Conservation (phyloP, 306 rosid genomes). For the Adenanthera pavonina region DNA sequence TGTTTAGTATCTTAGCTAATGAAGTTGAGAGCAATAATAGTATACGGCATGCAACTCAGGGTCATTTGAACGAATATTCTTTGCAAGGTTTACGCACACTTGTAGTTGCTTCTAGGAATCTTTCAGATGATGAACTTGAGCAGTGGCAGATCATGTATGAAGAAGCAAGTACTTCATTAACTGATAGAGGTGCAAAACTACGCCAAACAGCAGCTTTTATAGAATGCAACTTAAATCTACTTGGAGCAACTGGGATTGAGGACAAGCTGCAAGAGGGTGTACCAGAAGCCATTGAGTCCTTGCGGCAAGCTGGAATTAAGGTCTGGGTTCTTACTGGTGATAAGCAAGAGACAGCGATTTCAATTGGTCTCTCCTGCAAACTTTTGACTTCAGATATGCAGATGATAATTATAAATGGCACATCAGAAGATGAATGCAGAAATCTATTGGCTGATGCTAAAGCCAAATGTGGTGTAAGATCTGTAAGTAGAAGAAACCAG, state of each 20-base stretch:
- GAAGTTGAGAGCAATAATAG: slow-evolving; percentile 47
- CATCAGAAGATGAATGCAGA: slow-evolving; percentile 73
- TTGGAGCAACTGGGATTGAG: slow-evolving; percentile 96
- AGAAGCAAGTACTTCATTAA: slow-evolving; percentile 91
- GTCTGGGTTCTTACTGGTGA: slow-evolving; percentile 99
- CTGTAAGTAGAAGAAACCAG: slow-evolving; percentile 40
- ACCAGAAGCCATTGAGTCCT: slow-evolving; percentile 89
- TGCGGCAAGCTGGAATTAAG: slow-evolving; percentile 97
- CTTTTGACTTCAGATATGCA: slow-evolving; percentile 82
- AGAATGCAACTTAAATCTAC: slow-evolving; percentile 78
- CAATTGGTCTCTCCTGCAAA: slow-evolving; percentile 92
- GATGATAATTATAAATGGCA: slow-evolving; percentile 80
- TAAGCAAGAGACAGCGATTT: slow-evolving; percentile 98
- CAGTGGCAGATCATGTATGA: slow-evolving; percentile 84
- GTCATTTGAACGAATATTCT: slow-evolving; percentile 83
- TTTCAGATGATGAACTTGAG: slow-evolving; percentile 75
- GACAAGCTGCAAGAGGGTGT: slow-evolving; percentile 98
- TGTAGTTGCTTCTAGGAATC: slow-evolving; percentile 83
- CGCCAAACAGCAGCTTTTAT: slow-evolving; percentile 82
- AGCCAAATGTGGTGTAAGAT: slow-evolving; percentile 65
- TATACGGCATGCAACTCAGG: slow-evolving; percentile 56
- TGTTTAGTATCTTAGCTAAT: slow-evolving; percentile 69
- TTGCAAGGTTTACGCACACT: slow-evolving; percentile 89
- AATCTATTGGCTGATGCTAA: slow-evolving; percentile 72
- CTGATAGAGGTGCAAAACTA: slow-evolving; percentile 70